Evolutionary conservation across 208 protist species (phyloP).

Genomic region (Trypanosoma brucei): DNA sequence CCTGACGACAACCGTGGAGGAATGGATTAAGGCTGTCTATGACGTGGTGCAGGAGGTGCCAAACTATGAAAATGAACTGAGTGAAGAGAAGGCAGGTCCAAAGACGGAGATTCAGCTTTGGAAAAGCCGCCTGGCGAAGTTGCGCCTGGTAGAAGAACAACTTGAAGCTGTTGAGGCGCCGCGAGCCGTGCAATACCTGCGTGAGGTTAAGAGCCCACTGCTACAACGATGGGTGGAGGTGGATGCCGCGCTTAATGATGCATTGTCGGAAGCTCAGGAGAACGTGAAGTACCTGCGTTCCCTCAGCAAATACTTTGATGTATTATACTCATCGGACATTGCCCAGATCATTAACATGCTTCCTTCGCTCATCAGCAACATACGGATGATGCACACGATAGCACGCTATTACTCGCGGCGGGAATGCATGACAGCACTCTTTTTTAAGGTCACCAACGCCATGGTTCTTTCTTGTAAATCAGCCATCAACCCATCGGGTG

Average conservation of each 20-base stretch:
- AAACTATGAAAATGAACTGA: conserved; percentile 88
- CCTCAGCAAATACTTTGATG: conserved; percentile 95
- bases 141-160: conserved; percentile 91
- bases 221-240: conserved; percentile 87
- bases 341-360: conserved; percentile 92
- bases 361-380: conserved; percentile 93
- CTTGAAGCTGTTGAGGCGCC: conserved; percentile 68
- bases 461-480: conserved; percentile 93
- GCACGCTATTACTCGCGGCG: conserved; percentile 94
- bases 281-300: conserved; percentile 97
- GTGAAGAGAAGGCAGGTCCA: conserved; percentile 87
- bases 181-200: conserved; percentile 87
- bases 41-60: conserved; percentile 62
- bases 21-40: conserved; percentile 72
- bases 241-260: conserved; percentile 91
- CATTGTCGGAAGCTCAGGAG: conserved; percentile 96
- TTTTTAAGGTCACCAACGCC: conserved; percentile 97
- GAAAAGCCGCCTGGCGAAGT: conserved; percentile 89
- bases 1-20: conserved; percentile 64
- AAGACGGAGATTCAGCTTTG: conserved; percentile 94
- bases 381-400: conserved; percentile 97
- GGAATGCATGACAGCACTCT: conserved; percentile 94
- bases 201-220: conserved; percentile 73
- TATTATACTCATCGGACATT: conserved; percentile 92
- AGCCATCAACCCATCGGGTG: conserved; percentile 88